Conservation (phyloP, 129 eudicot genomes). For the Flaveria bidentis region DNA sequence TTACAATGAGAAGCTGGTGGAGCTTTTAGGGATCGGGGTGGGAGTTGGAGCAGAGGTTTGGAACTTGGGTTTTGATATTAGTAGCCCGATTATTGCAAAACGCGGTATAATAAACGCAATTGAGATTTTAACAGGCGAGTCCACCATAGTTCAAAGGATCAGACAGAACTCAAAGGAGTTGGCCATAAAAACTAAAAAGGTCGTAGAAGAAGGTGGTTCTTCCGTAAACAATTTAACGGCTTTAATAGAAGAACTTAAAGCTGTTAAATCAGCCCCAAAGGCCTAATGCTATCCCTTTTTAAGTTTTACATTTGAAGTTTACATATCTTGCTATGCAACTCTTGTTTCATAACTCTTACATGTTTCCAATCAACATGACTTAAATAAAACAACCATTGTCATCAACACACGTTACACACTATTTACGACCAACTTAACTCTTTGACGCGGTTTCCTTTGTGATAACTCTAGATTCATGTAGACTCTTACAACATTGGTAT, state of each 20-base stretch:
- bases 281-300: neutral
- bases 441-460: too few relatives aligned
- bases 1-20: constrained; percentile 47
- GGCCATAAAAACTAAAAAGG: constrained; percentile 16
- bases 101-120: constrained; percentile 18
- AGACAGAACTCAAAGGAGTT: constrained; percentile 19
- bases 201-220: constrained; percentile 43
- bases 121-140: constrained; percentile 4
- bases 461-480: too few relatives aligned
- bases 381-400: too few relatives aligned
- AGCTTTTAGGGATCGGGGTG: constrained; percentile 41
- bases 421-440: too few relatives aligned
- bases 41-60: constrained; percentile 35
- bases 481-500: too few relatives aligned
- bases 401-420: too few relatives aligned
- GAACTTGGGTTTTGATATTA: constrained; percentile 8
- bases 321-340: neutral
- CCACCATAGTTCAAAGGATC: constrained; percentile 5
- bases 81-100: constrained; percentile 22
- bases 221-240: constrained; percentile 27
- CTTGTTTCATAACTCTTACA: too few relatives aligned
- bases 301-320: neutral
- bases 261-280: constrained; percentile 6
- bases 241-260: constrained; percentile 32
- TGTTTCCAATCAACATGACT: too few relatives aligned